A percentile compares a stretch with the other conserved stretches of the same genome.
Conservation (phyloP, 805 yeast genomes). For the Hanseniaspora guilliermondii region DNA sequence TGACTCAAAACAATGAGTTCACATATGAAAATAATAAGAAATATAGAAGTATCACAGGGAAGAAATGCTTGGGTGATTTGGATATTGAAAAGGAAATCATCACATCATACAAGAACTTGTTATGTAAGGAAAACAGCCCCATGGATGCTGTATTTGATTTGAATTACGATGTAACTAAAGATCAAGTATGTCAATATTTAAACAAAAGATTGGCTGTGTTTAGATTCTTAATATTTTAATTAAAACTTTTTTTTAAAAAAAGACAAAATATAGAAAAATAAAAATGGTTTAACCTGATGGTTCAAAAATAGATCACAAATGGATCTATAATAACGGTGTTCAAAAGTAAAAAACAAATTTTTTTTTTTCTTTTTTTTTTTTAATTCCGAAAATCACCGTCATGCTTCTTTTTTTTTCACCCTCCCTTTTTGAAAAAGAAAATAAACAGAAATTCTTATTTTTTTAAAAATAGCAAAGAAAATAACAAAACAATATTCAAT, state of each 20-base stretch:
- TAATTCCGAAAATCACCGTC: too few relatives aligned
- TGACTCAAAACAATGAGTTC: constrained; percentile 18
- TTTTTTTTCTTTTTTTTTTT: too few relatives aligned
- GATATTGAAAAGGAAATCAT: constrained; percentile 13
- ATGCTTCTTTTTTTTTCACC: too few relatives aligned
- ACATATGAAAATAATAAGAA: constrained; percentile 17
- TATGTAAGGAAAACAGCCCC: neutral
- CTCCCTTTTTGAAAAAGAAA: too few relatives aligned
- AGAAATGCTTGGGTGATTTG: neutral
- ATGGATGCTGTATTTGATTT: neutral
- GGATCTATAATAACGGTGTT: too few relatives aligned
- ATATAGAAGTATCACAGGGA: neutral
- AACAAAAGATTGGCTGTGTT: neutral
- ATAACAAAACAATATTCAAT: too few relatives aligned
- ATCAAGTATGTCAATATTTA: neutral
- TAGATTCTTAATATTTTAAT: neutral
- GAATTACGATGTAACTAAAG: neutral
- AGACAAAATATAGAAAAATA: neutral
- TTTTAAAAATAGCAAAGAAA: too few relatives aligned
- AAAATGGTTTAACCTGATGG: too few relatives aligned
- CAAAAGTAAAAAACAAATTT: too few relatives aligned
- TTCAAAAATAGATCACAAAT: too few relatives aligned
- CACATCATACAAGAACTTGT: neutral
- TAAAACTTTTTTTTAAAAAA: too few relatives aligned
- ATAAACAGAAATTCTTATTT: too few relatives aligned